These are phyloP conservation scores for Paspalum notatum DNA, from an alignment of 176 grass and related monocot species.

Conservation along the genomic window DNA sequence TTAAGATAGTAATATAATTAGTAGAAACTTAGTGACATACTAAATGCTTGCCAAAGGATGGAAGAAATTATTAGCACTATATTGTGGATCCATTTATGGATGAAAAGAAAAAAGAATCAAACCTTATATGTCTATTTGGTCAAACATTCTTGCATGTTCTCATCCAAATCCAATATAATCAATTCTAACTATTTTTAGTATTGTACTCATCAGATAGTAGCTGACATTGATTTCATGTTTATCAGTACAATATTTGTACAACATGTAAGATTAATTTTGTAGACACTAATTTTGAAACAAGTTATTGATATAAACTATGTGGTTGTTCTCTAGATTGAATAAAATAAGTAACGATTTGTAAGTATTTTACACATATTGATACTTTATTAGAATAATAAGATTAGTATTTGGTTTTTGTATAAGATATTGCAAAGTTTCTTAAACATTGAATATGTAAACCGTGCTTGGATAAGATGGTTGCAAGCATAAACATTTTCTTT, in stretches of 20 bases:
- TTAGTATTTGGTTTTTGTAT: not conserved
- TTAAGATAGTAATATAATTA: not conserved
- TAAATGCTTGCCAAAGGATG: conserved; percentile 34
- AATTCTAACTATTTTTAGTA: not conserved
- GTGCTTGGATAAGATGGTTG: not conserved
- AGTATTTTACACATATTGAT: not conserved
- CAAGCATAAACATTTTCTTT: not conserved
- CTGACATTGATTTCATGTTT: not conserved
- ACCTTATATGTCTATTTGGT: not conserved
- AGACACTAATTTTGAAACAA: not conserved
- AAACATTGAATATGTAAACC: not conserved
- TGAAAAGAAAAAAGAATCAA: not conserved
- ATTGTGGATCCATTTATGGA: not conserved
- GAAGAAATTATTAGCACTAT: not conserved
- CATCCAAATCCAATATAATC: not conserved
- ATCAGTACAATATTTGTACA: not conserved
- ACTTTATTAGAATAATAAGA: not conserved
- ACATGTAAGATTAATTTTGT: not conserved
- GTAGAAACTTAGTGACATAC: not conserved
- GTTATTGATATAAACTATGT: not conserved
- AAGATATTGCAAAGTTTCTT: not conserved
- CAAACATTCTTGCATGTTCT: not conserved
- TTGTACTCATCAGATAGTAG: not conserved
- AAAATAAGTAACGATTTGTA: not conserved
- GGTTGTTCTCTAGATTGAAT: not conserved